These are phyloP conservation scores for Boletus tylopilopsis DNA, from an alignment of 768 basidiomycete genomes.

Conservation along the genomic window DNA sequence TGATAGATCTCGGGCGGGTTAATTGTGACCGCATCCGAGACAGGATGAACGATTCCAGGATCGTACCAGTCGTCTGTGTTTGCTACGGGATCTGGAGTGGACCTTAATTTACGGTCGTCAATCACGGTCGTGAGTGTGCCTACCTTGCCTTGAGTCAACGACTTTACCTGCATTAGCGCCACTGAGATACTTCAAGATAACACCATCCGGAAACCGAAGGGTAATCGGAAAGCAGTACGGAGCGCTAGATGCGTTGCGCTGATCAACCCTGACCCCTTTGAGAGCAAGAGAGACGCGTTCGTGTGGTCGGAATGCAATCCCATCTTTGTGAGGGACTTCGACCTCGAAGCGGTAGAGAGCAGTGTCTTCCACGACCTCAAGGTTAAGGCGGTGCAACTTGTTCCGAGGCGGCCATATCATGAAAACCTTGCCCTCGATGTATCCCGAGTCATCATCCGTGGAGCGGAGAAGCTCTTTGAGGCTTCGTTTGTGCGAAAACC, in stretches of 20 bases:
- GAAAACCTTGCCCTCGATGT: slow-evolving; percentile 38
- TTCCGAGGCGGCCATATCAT: slow-evolving; percentile 43
- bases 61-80: slow-evolving; percentile 27
- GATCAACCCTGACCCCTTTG: slow-evolving; percentile 38
- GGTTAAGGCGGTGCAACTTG: slow-evolving; percentile 29
- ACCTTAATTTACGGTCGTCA: neutral
- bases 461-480: slow-evolving; percentile 32
- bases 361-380: slow-evolving; percentile 19
- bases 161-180: slow-evolving; percentile 25
- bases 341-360: slow-evolving; percentile 36
- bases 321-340: slow-evolving; percentile 30
- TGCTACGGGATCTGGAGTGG: slow-evolving; percentile 2
- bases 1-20: slow-evolving; percentile 3
- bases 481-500: slow-evolving; percentile 28
- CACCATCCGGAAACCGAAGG: slow-evolving; percentile 42
- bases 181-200: slow-evolving; percentile 37
- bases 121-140: slow-evolving; percentile 6
- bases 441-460: slow-evolving; percentile 34
- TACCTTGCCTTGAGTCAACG: slow-evolving; percentile 43
- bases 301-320: slow-evolving; percentile 38
- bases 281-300: slow-evolving; percentile 48
- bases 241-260: slow-evolving; percentile 23
- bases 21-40: slow-evolving; percentile 9
- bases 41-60: slow-evolving; percentile 8
- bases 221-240: slow-evolving; percentile 36